Evolutionary conservation across 306 rosid genomes (phyloP).

Genomic region (Leucaena leucocephala): DNA sequence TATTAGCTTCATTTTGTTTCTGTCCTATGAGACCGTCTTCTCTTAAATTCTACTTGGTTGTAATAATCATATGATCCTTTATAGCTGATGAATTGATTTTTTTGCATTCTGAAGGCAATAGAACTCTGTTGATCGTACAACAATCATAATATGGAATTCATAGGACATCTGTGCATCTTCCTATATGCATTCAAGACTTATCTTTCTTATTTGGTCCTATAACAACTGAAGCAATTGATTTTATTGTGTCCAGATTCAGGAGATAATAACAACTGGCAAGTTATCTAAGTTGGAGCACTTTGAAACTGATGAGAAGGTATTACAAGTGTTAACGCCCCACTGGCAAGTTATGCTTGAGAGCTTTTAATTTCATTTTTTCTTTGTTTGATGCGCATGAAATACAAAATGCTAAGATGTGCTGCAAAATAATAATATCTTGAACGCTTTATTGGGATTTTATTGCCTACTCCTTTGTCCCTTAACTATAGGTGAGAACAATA

Average conservation of each 20-base stretch:
- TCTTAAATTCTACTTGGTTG: conserved; percentile 12
- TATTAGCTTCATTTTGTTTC: conserved; percentile 12
- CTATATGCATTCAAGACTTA: conserved; percentile 4
- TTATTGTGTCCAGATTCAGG: conserved; percentile 77
- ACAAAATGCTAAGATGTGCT: conserved; percentile 24
- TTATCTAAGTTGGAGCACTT: conserved; percentile 87
- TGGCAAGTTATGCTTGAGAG: neutral
- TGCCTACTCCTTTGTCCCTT: conserved; percentile 12
- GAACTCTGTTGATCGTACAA: conserved; percentile 1
- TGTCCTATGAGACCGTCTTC: neutral
- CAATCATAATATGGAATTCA: conserved; percentile 8
- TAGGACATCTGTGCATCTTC: conserved; percentile 5
- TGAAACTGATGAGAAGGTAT: conserved; percentile 90
- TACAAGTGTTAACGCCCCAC: conserved; percentile 22
- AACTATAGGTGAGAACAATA: conserved; percentile 71
- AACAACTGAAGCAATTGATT: conserved; percentile 34
- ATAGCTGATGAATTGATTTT: conserved; percentile 12
- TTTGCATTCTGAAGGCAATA: conserved; percentile 1
- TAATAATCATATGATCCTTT: conserved; percentile 16
- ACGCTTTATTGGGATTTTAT: conserved; percentile 18
- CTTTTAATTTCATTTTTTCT: neutral
- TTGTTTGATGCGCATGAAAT: neutral
- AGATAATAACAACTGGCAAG: conserved; percentile 86
- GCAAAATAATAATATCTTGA: neutral
- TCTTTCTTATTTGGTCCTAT: conserved; percentile 19